Evolutionary conservation across 306 rosid genomes (phyloP).

Genomic region (Gleditsia sinensis): DNA sequence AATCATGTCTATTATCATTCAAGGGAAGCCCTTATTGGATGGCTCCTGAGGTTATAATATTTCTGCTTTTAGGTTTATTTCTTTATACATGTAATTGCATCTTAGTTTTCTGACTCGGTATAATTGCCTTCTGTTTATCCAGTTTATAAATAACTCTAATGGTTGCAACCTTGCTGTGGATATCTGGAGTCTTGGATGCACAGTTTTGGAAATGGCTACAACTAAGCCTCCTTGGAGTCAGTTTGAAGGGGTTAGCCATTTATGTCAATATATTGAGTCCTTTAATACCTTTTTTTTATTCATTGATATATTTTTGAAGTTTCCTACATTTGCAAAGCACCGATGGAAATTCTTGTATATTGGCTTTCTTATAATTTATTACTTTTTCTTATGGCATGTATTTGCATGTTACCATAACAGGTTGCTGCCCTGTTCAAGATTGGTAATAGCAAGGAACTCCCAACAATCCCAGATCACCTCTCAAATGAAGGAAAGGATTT

Average conservation of each 20-base stretch:
- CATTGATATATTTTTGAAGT: not conserved
- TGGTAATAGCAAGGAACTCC: conserved; percentile 95
- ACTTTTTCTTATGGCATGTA: conserved; percentile 31
- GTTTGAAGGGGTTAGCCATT: conserved; percentile 90
- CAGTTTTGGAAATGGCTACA: conserved; percentile 99
- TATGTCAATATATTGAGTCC: conserved; percentile 10
- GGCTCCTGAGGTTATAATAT: conserved; percentile 92
- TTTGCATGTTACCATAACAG: conserved; percentile 48
- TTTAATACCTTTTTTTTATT: not conserved
- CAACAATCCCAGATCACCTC: conserved; percentile 76
- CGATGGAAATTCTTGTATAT: conserved; percentile 17
- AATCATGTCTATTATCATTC: conserved; percentile 87
- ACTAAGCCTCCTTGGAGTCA: conserved; percentile 99
- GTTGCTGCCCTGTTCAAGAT: conserved; percentile 98
- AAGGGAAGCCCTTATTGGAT: conserved; percentile 99
- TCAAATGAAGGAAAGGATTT: conserved; percentile 86
- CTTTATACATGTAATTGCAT: conserved; percentile 23
- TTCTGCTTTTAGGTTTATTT: conserved; percentile 12
- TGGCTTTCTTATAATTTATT: not conserved
- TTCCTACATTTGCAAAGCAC: conserved; percentile 8
- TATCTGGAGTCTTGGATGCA: conserved; percentile 99
- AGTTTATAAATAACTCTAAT: conserved; percentile 83
- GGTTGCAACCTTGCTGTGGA: conserved; percentile 96
- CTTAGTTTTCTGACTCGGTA: conserved; percentile 28
- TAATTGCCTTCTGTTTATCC: conserved; percentile 37